A percentile compares a stretch with the other conserved stretches of the same genome.
Conservation (phyloP, 2,329 filamentous ascomycete genomes). For the Daldinia eschscholtzii region DNA sequence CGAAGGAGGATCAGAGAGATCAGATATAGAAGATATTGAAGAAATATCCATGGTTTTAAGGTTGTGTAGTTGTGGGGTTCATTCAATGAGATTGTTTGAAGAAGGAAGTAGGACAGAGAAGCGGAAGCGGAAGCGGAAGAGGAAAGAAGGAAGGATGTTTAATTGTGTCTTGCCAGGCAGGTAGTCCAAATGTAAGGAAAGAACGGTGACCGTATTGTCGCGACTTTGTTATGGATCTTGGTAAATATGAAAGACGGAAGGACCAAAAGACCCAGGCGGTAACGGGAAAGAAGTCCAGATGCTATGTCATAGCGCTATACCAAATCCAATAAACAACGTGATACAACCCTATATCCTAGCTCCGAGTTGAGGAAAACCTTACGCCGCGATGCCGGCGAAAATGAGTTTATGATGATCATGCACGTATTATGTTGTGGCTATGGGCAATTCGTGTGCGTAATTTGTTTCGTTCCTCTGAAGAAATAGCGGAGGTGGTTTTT, state of each 20-base stretch:
- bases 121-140: not conserved
- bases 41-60: conserved; percentile 46
- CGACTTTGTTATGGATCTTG: conserved; percentile 4
- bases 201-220: not conserved
- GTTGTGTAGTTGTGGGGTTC: conserved; percentile 9
- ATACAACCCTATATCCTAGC: conserved; percentile 29
- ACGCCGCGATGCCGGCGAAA: conserved; percentile 17
- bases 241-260: conserved; percentile 2
- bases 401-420: conserved; percentile 19
- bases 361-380: conserved; percentile 7
- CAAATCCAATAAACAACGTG: conserved; percentile 27
- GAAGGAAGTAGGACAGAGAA: not conserved
- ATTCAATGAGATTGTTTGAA: conserved; percentile 14
- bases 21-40: conserved; percentile 46
- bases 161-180: not conserved
- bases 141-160: not conserved
- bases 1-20: conserved; percentile 53
- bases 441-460: conserved; percentile 34
- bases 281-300: conserved; percentile 16
- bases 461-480: conserved; percentile 17
- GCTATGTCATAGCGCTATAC: conserved; percentile 35
- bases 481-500: conserved; percentile 22
- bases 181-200: not conserved
- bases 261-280: not conserved
- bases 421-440: conserved; percentile 17